Conservation (phyloP, 805 yeast species). For the Metschnikowia continentalis region DNA sequence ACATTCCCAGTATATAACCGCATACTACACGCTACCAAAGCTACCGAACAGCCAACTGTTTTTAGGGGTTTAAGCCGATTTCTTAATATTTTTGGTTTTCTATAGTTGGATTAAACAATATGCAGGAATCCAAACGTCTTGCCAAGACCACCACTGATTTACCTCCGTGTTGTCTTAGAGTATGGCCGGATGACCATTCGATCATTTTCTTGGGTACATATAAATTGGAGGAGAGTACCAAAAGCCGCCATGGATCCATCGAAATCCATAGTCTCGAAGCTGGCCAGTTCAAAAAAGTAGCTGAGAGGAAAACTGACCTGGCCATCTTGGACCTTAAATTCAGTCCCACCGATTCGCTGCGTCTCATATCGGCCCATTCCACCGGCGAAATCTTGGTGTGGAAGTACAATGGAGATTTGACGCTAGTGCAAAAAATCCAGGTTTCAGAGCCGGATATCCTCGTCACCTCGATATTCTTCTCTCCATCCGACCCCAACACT, state of each 20-base stretch:
- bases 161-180: constrained; percentile 82
- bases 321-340: constrained; percentile 80
- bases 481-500: constrained; percentile 35
- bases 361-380: constrained; percentile 68
- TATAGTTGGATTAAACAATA: not conserved
- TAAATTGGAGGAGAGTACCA: constrained; percentile 53
- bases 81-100: too few relatives aligned
- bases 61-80: too few relatives aligned
- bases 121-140: constrained; percentile 9
- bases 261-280: constrained; percentile 35
- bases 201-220: constrained; percentile 75
- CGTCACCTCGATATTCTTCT: constrained; percentile 62
- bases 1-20: not conserved
- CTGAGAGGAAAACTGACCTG: constrained; percentile 38
- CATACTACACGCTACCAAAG: too few relatives aligned
- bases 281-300: constrained; percentile 10
- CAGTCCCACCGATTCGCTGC: constrained; percentile 47
- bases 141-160: constrained; percentile 39
- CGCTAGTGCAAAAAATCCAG: constrained; percentile 23
- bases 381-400: constrained; percentile 72
- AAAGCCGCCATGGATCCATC: constrained; percentile 60
- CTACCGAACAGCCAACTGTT: not conserved
- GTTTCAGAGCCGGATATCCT: constrained; percentile 48
- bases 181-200: constrained; percentile 47
- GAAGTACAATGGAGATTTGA: constrained; percentile 30